Conservation (phyloP, 1,284 basidiomycete genomes). For the Neotropicomus parvogracilis region DNA sequence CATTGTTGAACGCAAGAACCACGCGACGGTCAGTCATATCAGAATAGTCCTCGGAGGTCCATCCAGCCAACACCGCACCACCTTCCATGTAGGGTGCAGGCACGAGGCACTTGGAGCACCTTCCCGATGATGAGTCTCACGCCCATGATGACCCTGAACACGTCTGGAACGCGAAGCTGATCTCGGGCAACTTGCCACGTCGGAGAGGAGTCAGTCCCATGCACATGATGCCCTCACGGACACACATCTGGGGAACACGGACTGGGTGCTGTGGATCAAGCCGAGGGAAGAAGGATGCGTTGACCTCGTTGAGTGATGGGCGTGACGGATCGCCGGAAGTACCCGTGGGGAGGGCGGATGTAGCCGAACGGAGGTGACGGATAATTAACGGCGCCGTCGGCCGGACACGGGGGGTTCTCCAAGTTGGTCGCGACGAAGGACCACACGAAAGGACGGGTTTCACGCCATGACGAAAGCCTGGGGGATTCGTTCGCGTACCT, state of each 20-base stretch:
- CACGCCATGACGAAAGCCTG: constrained; percentile 2
- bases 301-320: constrained; percentile 6
- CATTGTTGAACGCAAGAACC: constrained; percentile 8
- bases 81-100: constrained; percentile 24
- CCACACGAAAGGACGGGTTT: too few relatives aligned
- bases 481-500: constrained; percentile 4
- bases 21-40: constrained; percentile 22
- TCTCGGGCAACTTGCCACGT: constrained; percentile 6
- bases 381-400: constrained; percentile 10
- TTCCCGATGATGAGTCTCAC: constrained; percentile 26
- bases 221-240: not conserved
- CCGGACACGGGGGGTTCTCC: too few relatives aligned
- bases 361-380: constrained; percentile 28
- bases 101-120: constrained; percentile 28
- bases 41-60: constrained; percentile 31
- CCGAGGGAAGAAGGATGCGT: constrained; percentile 1
- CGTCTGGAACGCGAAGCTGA: not conserved
- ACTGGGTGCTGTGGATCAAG: constrained; percentile 3
- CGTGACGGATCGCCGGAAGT: constrained; percentile 18
- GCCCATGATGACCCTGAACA: constrained; percentile 27
- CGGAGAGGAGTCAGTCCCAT: not conserved
- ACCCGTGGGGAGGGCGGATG: constrained; percentile 27
- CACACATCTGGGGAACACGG: constrained; percentile 1
- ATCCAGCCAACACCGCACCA: constrained; percentile 4
- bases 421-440: not conserved